Conservation (phyloP, 352 stramenopile species). For the Globisporangium cylindrosporum region DNA sequence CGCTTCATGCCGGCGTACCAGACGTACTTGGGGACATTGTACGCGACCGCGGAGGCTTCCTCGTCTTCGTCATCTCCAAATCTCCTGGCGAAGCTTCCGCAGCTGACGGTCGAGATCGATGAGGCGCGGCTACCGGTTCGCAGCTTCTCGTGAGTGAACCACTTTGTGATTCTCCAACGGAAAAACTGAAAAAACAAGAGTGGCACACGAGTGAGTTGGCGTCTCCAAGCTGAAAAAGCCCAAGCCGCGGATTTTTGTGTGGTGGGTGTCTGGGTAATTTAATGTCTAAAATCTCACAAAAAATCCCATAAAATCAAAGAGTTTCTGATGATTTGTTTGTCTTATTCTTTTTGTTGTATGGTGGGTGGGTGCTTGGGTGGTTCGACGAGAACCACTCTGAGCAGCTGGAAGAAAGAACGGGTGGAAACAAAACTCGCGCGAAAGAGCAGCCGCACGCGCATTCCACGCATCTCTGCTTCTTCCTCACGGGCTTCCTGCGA, state of each 20-base stretch:
- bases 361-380: neutral
- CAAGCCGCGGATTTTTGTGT: too few relatives aligned
- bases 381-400: neutral
- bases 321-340: too few relatives aligned
- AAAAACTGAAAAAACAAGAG: too few relatives aligned
- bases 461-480: conserved; percentile 3
- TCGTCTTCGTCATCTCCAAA: neutral
- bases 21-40: conserved; percentile 60
- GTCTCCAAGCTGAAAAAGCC: too few relatives aligned
- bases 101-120: conserved; percentile 63
- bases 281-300: too few relatives aligned
- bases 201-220: too few relatives aligned
- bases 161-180: too few relatives aligned
- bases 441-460: conserved; percentile 2
- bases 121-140: conserved; percentile 32
- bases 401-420: conserved; percentile 16
- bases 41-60: conserved; percentile 20
- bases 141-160: neutral
- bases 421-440: conserved; percentile 13
- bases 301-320: neutral
- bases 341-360: too few relatives aligned
- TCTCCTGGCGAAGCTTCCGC: conserved; percentile 31
- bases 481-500: neutral
- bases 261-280: too few relatives aligned
- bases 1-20: conserved; percentile 86